These are phyloP conservation scores for Phaeophleospora eucalypticola DNA, from an alignment of 2,329 filamentous ascomycete species.

Conservation along the genomic window DNA sequence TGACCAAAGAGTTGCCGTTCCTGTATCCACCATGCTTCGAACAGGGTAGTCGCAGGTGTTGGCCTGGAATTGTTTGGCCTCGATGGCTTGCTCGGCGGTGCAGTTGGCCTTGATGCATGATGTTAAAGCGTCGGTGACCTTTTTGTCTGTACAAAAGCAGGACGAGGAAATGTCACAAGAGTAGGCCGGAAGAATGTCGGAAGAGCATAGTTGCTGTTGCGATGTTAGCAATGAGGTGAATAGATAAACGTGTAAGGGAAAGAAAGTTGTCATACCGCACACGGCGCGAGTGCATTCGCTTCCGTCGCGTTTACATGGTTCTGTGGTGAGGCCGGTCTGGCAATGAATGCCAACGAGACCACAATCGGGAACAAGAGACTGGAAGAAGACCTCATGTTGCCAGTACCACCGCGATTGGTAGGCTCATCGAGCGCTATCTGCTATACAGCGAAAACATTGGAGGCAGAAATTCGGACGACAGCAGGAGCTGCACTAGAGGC, in stretches of 20 bases:
- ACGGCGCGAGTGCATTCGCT: background rate
- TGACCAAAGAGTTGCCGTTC: background rate
- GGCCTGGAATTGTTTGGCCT: conserved; percentile 7
- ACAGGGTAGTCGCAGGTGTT: conserved; percentile 5
- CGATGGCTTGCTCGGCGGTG: background rate
- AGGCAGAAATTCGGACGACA: background rate
- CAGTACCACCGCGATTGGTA: background rate
- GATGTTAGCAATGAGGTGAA: background rate
- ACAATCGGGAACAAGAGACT: background rate
- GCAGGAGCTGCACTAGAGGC: background rate
- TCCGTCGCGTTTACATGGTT: background rate
- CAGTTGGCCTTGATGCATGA: conserved; percentile 1
- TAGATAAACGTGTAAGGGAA: background rate
- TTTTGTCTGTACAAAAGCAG: background rate
- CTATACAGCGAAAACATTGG: background rate
- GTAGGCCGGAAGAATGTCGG: background rate
- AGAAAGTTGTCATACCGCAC: background rate
- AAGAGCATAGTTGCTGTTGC: background rate
- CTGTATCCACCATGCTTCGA: background rate
- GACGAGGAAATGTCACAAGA: background rate
- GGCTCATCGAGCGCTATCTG: background rate
- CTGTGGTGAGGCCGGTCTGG: background rate
- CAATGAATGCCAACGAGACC: background rate
- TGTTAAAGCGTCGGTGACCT: background rate
- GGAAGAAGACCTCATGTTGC: background rate